Evolutionary conservation across 2,329 filamentous ascomycete genomes (phyloP), one percentile per base, ranked within the genome.

Genomic region (Botrytis paeoniae): DNA sequence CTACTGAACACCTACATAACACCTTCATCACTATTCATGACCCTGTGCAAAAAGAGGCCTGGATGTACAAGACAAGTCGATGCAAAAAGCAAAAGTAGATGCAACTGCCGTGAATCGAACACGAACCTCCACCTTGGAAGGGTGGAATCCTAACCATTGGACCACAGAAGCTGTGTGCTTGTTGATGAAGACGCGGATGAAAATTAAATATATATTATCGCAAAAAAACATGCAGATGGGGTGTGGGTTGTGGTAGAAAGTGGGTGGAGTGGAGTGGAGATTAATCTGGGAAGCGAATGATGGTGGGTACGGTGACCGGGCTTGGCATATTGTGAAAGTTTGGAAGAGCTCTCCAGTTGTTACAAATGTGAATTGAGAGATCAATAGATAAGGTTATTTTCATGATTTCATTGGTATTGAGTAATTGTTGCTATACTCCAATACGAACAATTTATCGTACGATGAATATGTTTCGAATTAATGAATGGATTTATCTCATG

Each of bases 121-220:
- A 43, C 61, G 39, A 43, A 63, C 61, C 61, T 63, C 48, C 65
- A 57, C 48, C 48, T 69, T 69, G 65, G 48, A 41, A 57, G 65
- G 65, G 48, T 57, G 48, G 48, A 69, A 69, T 69, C 37, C 35
- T 57, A 41, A 69, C 65, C 48, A 69, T 57, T 69, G 65, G 65
- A 69, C 65, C 65, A 57, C 39, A 57, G 65, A 69, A 69, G 65
- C 65, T 29, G 3, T 66, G 4, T 14, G 2, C 2, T 68, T 41
- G 1, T 68, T 68, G 48, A 1, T 57, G 22, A 1, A 5, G 0
- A 3, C 1, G 0, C 0, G 0, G 0, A 1, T 3, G 4, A 25
- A 4, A 3, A 6, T 4, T 20, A 0, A 37, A 14, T 37, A 12
- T 39, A 39, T 54, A 54, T 37, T 7, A 12, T n/a, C 0, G 5